These are phyloP conservation scores for Magnolia officinalis DNA, from an alignment of 164 flowering plant genomes.

Conservation along the genomic window DNA sequence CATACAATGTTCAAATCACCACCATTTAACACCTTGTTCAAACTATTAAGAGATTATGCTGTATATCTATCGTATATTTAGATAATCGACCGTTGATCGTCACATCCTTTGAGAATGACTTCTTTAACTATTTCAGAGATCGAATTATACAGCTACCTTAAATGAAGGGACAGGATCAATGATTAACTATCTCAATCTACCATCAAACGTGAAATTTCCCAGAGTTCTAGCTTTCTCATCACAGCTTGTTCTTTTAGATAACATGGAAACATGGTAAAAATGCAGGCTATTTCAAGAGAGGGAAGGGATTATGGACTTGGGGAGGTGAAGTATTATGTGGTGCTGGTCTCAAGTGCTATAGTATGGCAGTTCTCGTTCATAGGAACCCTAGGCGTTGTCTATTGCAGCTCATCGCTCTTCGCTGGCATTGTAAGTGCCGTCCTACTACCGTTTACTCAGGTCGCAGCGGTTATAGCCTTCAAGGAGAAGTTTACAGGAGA, in stretches of 20 bases:
- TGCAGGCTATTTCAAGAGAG: constrained; percentile 8
- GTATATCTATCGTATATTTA: no score
- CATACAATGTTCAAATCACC: no score
- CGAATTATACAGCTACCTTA: no score
- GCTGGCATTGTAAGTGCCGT: not conserved
- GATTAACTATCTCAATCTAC: no score
- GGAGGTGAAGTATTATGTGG: constrained; percentile 9
- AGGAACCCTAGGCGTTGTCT: constrained; percentile 7
- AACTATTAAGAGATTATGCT: no score
- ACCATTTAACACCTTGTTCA: no score
- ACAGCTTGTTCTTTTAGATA: not conserved
- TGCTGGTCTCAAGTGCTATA: constrained; percentile 3
- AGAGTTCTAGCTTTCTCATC: no score
- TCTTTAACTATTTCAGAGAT: no score
- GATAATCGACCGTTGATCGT: no score
- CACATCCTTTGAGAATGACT: no score
- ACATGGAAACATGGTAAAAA: not conserved
- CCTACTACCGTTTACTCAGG: constrained; percentile 1
- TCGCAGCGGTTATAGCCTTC: not conserved
- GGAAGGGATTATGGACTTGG: constrained; percentile 11
- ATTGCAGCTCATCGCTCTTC: constrained; percentile 6
- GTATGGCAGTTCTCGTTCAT: constrained; percentile 7
- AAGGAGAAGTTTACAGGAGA: constrained; percentile 11
- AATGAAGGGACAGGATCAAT: no score
- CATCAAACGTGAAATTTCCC: no score